A percentile compares a stretch with the other conserved stretches of the same genome.
phyloP scores from a whole-genome alignment of 2,329 filamentous ascomycete species.

The Raffaelea deltoideospora region DNA sequence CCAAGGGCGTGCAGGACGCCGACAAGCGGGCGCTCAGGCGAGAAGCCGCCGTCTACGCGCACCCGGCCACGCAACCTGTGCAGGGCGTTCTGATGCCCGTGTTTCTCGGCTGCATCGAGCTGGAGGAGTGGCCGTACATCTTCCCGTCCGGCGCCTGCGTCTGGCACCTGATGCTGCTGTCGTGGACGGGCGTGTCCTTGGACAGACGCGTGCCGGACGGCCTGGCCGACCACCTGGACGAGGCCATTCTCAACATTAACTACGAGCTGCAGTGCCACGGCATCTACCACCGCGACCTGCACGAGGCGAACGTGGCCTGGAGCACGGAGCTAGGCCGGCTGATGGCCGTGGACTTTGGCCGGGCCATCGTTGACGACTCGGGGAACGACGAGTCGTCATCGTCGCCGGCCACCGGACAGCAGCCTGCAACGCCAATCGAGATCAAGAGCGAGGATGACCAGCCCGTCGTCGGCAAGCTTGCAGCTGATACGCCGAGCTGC shows the following conservation, averaged over 20 bases:
- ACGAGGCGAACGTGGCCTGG: conserved; percentile 1
- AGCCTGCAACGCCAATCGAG: too few species aligned
- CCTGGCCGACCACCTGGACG: too few species aligned
- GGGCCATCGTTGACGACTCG: too few species aligned
- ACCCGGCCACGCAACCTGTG: not conserved
- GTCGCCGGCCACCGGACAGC: too few species aligned
- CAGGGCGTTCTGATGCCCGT: too few species aligned
- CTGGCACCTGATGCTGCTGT: conserved; percentile 3
- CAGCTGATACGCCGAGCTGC: too few species aligned
- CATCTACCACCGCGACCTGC: conserved; percentile 1
- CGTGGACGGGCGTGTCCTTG: not conserved
- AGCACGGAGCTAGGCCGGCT: not conserved
- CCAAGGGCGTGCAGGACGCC: not conserved
- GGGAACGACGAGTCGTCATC: too few species aligned
- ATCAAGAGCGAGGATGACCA: too few species aligned
- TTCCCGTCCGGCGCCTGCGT: not conserved
- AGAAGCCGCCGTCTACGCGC: not conserved
- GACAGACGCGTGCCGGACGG: not conserved
- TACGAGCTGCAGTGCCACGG: not conserved
- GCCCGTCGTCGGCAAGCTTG: too few species aligned
- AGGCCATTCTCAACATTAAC: not conserved
- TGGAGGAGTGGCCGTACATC: conserved; percentile 1
- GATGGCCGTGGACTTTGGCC: too few species aligned
- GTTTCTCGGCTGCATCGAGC: conserved; percentile 2
- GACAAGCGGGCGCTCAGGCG: not conserved